Evolutionary conservation across 2,329 filamentous ascomycete species (phyloP).

Genomic region (Tolypocladium amazonense): DNA sequence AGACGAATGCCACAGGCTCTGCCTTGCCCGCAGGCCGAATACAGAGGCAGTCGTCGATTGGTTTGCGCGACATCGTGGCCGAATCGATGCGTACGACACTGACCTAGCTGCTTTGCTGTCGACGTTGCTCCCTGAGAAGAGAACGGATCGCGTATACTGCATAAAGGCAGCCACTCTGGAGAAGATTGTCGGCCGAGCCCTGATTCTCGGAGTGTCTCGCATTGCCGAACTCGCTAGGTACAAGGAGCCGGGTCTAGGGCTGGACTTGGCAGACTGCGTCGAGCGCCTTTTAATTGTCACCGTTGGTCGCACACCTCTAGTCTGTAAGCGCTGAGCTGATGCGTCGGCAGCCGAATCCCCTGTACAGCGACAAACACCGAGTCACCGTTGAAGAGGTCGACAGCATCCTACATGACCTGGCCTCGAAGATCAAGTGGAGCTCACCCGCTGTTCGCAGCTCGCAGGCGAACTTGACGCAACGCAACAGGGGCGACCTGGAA

Average conservation of each 20-base stretch:
- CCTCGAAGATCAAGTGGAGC: slow-evolving; percentile 60
- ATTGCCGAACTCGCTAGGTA: slow-evolving; percentile 53
- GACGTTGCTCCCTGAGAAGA: slow-evolving; percentile 62
- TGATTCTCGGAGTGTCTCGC: slow-evolving; percentile 54
- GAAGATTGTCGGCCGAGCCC: slow-evolving; percentile 54
- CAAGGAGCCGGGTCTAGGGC: slow-evolving; percentile 40
- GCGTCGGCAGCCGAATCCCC: slow-evolving; percentile 31
- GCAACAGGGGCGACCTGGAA: slow-evolving; percentile 36
- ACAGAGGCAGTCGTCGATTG: slow-evolving; percentile 43
- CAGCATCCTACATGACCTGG: slow-evolving; percentile 50
- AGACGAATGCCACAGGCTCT: slow-evolving; percentile 48
- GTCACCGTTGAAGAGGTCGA: slow-evolving; percentile 69
- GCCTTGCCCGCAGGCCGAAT: slow-evolving; percentile 19
- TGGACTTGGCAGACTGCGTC: slow-evolving; percentile 64
- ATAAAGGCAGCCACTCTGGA: slow-evolving; percentile 53
- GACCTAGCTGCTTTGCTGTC: slow-evolving; percentile 59
- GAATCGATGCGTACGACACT: slow-evolving; percentile 45
- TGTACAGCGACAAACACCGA: slow-evolving; percentile 15
- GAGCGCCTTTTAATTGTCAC: slow-evolving; percentile 52
- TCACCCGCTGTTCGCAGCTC: slow-evolving; percentile 45
- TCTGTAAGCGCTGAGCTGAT: not conserved
- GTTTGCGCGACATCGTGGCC: slow-evolving; percentile 54
- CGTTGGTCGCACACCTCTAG: slow-evolving; percentile 25
- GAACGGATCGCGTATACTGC: slow-evolving; percentile 68
- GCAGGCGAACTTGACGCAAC: slow-evolving; percentile 10